Evolutionary conservation across 257 asterid genomes (phyloP), one percentile per base, ranked within the genome.

Genomic region (Salvia splendens): DNA sequence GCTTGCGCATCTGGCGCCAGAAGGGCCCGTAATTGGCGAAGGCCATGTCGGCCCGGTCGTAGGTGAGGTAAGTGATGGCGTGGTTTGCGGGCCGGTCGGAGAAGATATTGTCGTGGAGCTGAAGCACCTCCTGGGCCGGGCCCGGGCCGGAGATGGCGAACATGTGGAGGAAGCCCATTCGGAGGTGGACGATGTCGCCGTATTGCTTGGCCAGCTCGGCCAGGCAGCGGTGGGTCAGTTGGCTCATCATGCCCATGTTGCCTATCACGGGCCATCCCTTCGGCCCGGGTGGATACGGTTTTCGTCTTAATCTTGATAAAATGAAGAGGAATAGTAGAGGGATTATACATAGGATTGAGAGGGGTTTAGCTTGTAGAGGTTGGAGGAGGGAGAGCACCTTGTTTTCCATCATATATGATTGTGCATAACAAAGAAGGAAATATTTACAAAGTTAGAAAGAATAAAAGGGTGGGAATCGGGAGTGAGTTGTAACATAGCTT

Each of bases 1-100:
- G 82, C 71, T 91, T 91, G 8, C 97, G 81, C 96, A 91, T 88
- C 75, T 91, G 92, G 36, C 97, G 88, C 97, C 97, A 91, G 71
- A 88, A 91, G 3, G 96, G 96, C 42, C 97, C 97, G 78, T 91
- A 86, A 62, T 88, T 79, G 1, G 96, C 95, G 67, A 91, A 91
- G 5, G 95, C 97, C 96, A 91, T 88, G 75, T 91, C 97, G 3
- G 95, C 96, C 3, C 95, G 41, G 20, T 86, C 87, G 58, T 91
- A 91, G 5, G 96, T 86, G 3, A 91, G 12, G 84, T 88, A 91
- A 4, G 82, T 81, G 8, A 88, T 86, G 68, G 96, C 97, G 16
- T 78, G 68, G 8, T 84, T 83, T 0, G 95, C 96, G 5, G 97
- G 97, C 12, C 97, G 82, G 81, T 88, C 88, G 12, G 97, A 86